phyloP scores from a whole-genome alignment of 129 eudicot genomes.

The Helichrysum umbraculigerum region DNA sequence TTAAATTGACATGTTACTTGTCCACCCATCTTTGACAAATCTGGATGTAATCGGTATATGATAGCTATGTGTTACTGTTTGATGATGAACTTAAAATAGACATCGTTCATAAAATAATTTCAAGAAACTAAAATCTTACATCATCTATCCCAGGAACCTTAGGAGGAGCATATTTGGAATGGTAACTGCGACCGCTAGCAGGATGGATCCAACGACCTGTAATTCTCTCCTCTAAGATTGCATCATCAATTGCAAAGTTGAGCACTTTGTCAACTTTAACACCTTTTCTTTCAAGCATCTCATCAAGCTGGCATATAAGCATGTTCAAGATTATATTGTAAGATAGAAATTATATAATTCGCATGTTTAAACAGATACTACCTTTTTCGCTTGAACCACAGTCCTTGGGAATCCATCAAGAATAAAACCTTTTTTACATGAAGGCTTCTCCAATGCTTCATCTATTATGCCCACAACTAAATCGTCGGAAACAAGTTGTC shows the following conservation, averaged over 20 bases:
- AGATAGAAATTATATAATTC: background rate
- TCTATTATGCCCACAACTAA: conserved; percentile 88
- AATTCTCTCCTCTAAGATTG: conserved; percentile 88
- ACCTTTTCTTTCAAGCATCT: conserved; percentile 82
- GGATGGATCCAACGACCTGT: conserved; percentile 98
- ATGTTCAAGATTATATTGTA: background rate
- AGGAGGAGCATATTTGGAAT: conserved; percentile 88
- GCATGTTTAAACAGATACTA: conserved; percentile 18
- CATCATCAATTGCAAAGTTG: conserved; percentile 93
- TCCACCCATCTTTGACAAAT: no score
- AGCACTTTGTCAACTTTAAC: conserved; percentile 81
- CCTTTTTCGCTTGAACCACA: conserved; percentile 82
- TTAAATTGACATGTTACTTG: no score
- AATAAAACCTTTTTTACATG: conserved; percentile 92
- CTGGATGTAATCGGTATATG: background rate
- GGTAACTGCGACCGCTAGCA: conserved; percentile 85
- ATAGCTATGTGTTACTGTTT: no score
- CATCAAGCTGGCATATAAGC: conserved; percentile 65
- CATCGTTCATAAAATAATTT: background rate
- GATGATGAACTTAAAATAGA: no score
- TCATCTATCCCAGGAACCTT: conserved; percentile 78
- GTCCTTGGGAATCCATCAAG: conserved; percentile 99
- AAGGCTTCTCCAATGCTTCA: conserved; percentile 88
- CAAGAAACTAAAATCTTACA: conserved; percentile 42
- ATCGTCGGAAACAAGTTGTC: conserved; percentile 92